Conservation (phyloP, 2,329 filamentous ascomycete genomes). For the Eurotiales sp. region DNA sequence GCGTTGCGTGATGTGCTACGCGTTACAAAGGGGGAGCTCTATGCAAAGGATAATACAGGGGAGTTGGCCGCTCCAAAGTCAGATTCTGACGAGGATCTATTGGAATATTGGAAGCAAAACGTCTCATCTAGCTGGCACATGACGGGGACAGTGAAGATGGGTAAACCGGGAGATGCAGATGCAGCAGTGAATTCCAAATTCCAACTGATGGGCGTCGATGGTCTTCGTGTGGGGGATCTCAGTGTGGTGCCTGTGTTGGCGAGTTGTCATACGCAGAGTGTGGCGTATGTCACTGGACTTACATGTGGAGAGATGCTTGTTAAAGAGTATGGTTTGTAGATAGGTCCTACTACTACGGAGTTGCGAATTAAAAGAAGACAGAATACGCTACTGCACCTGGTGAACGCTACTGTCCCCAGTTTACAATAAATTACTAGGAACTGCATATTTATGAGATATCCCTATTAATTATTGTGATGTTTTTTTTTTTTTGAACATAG, state of each 20-base stretch:
- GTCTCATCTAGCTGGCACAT: conserved; percentile 53
- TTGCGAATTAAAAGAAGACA: too few species aligned
- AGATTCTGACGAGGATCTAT: conserved; percentile 53
- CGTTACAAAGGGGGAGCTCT: conserved; percentile 43
- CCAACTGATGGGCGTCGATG: conserved; percentile 35
- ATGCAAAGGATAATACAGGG: conserved; percentile 43
- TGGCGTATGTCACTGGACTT: conserved; percentile 53
- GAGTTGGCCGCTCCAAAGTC: conserved; percentile 44
- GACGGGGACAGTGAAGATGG: conserved; percentile 58
- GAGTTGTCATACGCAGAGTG: conserved; percentile 51
- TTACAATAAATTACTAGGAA: too few species aligned
- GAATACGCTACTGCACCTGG: too few species aligned
- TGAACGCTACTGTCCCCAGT: too few species aligned
- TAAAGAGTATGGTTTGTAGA: conserved; percentile 30
- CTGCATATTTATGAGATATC: too few species aligned
- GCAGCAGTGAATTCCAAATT: conserved; percentile 48
- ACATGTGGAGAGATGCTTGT: conserved; percentile 52
- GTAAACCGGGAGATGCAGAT: conserved; percentile 38
- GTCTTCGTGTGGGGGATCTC: conserved; percentile 42
- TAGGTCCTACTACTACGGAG: too few species aligned
- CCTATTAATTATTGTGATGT: too few species aligned
- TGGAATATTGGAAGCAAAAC: conserved; percentile 44
- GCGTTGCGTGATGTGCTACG: conserved; percentile 42
- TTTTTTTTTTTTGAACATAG: too few species aligned
- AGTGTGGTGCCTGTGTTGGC: conserved; percentile 40